Evolutionary conservation across 495 filamentous ascomycete species (phyloP), one percentile per base, ranked within the genome.

Genomic region (Aspergillus cavernicola): DNA sequence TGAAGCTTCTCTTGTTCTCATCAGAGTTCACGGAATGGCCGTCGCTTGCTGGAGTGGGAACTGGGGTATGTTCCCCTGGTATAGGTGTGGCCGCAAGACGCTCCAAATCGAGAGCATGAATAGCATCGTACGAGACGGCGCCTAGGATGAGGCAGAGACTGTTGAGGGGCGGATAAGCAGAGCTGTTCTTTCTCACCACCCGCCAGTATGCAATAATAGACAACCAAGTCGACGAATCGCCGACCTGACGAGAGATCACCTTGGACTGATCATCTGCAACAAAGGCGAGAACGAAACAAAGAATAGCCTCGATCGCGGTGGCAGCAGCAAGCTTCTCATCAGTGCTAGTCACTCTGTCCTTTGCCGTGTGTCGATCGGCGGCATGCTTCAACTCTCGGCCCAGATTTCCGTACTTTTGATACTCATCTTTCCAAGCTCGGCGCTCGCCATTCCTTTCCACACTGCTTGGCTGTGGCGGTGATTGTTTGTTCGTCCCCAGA

Each of bases 311-410:
- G 23, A 76, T 66, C 1, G 68, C 76, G 28, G 70, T 70, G 12
- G 70, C 71, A 15, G 70, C 70, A 29, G 71, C 72, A 20, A 71
- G 60, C 50, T 74, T 77, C 39, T 70, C 69, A 46, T 74, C 70
- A 6, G 49, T 35, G 6, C 40, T 50, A 9, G 66, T 64, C n/a
- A 61, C 57, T 13, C 56, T 50, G 9, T 67, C 58, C 57, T 67
- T 68, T 23, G 63, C 50, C 15, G 66, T 69, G 44, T 69, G 65
- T 24, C 65, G 66, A 36, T 79, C 74, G 8, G 72, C 70, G 0
- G 70, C 68, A 60, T 79, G 74, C 54, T 80, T 80, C 31, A 79
- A 50, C 45, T 79, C 72, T 38, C 73, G 73, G 6, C 73, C 77
- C 15, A 77, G 55, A 11, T 60, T 67, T 4, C 61, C 55, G 37